Evolutionary conservation across 805 yeast species (phyloP), one percentile per base, ranked within the genome.

Genomic region (Nakazawaea wickerhamii): DNA sequence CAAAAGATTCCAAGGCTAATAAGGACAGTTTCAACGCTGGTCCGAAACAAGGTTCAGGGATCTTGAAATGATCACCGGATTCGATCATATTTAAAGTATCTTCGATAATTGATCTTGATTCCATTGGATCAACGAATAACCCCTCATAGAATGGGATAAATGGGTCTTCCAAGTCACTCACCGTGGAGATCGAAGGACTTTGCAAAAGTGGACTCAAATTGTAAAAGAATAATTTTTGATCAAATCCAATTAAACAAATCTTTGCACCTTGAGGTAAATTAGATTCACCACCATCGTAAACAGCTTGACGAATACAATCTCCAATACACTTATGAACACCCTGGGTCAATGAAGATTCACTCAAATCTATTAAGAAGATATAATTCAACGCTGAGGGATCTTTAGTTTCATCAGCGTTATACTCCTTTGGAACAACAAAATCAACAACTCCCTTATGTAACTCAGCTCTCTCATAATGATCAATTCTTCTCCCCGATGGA

Each of bases 391-490:
- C 77, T 6, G 79, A 68, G 6, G 59, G 56, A 3, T 49, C 53
- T 6, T 47, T 44, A 4, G 57, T 59, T 6, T 64, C 68, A 27
- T 71, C 64, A 21, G 70, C 64, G 60, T 85, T 81, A 60, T 87
- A 91, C 34, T 73, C 77, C 13, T 68, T 61, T 2, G 96, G 95
- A 3, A 87, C 96, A 5, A 79, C 58, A 47, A 86, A 75, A 53
- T 93, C 99, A 48, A 87, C 89, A 10, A 89, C 85, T 13, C 98
- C 97, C 35, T 68, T 73, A 48, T 74, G 77, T 38, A 91, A 67
- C 55, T 91, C 98, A 0, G 95, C 90, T 38, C 89, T 71, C 33
- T 67, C 64, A 27, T 61, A 64, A 49, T 75, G 68, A 61, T 87
- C 95, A 8, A 75, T 60, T 51, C 95, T 70, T 40, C 75, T 69